phyloP scores from a whole-genome alignment of 805 yeast species.

The Alloascoidea africana region DNA sequence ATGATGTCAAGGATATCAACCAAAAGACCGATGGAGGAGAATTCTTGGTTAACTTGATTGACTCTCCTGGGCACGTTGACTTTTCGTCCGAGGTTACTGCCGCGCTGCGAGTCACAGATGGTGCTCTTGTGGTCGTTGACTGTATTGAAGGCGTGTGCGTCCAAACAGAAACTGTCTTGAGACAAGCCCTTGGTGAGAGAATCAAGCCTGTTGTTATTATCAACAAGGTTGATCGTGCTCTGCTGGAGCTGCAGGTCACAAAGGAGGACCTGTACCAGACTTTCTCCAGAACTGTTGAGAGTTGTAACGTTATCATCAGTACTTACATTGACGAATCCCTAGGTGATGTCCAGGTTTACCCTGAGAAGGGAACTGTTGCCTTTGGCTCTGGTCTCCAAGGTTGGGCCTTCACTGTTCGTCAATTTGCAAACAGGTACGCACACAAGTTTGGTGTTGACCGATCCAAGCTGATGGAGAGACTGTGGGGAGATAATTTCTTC shows the following conservation, averaged over 20 bases:
- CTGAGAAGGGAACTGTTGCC: constrained; percentile 97
- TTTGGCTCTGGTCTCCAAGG: constrained; percentile 99
- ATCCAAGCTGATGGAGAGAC: constrained; percentile 94
- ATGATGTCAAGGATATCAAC: constrained; percentile 75
- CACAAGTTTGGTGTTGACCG: constrained; percentile 99
- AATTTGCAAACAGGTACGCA: constrained; percentile 94
- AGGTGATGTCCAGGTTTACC: constrained; percentile 98
- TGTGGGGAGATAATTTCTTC: constrained; percentile 99
- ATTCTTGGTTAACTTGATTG: constrained; percentile 95
- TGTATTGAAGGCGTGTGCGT: constrained; percentile 99
- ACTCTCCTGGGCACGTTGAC: constrained; percentile 99
- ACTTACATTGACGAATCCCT: constrained; percentile 82
- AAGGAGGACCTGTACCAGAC: constrained; percentile 98
- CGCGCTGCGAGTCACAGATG: constrained; percentile 98
- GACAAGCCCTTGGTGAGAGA: constrained; percentile 99
- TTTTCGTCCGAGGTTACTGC: constrained; percentile 99
- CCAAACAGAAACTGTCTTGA: constrained; percentile 98
- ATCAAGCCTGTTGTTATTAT: constrained; percentile 97
- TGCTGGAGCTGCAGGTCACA: constrained; percentile 95
- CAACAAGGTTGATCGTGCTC: constrained; percentile 99
- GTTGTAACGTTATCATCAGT: constrained; percentile 95
- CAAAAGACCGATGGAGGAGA: constrained; percentile 87
- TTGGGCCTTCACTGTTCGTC: constrained; percentile 99
- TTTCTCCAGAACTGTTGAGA: constrained; percentile 97
- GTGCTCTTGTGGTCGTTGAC: constrained; percentile 99